phyloP scores from a whole-genome alignment of 2,329 filamentous ascomycete species.

The Didymella pinodella region DNA sequence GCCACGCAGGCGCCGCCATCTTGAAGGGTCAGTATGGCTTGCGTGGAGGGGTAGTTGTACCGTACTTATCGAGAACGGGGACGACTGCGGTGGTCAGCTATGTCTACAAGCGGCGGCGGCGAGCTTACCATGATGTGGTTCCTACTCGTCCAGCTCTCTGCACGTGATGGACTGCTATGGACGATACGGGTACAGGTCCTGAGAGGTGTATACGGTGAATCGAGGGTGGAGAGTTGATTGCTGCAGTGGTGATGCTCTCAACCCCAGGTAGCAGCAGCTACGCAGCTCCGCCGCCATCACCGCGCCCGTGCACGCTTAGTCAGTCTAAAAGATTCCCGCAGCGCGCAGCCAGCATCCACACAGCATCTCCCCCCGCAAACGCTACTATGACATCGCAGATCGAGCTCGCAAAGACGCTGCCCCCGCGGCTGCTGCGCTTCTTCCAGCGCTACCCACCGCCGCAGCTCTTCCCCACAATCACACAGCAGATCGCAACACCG shows the following conservation, averaged over 20 bases:
- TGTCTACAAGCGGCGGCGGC: slow-evolving; percentile 8
- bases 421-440: slow-evolving; percentile 81
- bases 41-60: slow-evolving; percentile 4
- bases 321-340: slow-evolving; percentile 12
- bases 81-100: slow-evolving; percentile 67
- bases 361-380: background rate
- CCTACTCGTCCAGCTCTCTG: slow-evolving; percentile 6
- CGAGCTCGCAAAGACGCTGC: slow-evolving; percentile 74
- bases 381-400: slow-evolving; percentile 47
- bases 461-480: slow-evolving; percentile 53
- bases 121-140: slow-evolving; percentile 51
- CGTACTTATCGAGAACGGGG: slow-evolving; percentile 94
- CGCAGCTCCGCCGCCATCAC: slow-evolving; percentile 23
- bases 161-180: background rate
- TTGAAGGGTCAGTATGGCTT: slow-evolving; percentile 43
- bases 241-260: slow-evolving; percentile 9
- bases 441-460: slow-evolving; percentile 86
- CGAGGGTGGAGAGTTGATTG: background rate
- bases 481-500: slow-evolving; percentile 24
- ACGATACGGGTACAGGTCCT: too few relatives aligned
- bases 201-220: background rate
- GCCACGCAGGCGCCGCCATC: slow-evolving; percentile 94
- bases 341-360: slow-evolving; percentile 4
- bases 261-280: slow-evolving; percentile 29
- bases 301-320: background rate